Evolutionary conservation across 2,329 filamentous ascomycete species (phyloP), one percentile per base, ranked within the genome.

Genomic region (Fusarium citri): DNA sequence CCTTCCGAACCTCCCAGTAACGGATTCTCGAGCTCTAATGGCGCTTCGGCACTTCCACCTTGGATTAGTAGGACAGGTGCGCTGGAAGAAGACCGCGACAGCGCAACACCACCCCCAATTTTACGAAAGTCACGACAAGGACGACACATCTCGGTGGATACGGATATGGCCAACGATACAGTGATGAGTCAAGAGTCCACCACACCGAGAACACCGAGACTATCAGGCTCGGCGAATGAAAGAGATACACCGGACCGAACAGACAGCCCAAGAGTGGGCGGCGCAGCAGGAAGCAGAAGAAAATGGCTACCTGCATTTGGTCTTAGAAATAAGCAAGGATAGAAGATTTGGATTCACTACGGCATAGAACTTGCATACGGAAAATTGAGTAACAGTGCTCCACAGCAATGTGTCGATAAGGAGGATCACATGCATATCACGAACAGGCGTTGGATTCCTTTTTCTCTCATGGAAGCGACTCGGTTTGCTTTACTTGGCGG

Each of bases 21-120:
- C 2, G 77, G 72, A 11, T 20, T 64, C 23, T 41, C 57, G 16
- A 73, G 71, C 60, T 72, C 64, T 41, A 72, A 74, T 30, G 57
- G 69, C 9, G 55, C 71, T 1, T 80, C 82, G 54, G 83, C 82
- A 9, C 73, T 81, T 37, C 83, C 78, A 11, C 83, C 79, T 11
- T 84, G 78, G 80, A 77, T 77, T 9, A 78, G 76, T 55, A 77
- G 81, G 18, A 76, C 70, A 16, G 76, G 78, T 5, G 61, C 76
- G 1, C 60, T 70, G 1, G 83, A 83, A 2, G 83, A 85, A 6
- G 84, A 86, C 12, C 75, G 81, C 6, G 76, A 79, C 3, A 83
- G 86, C 30, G 84, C 85, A 1, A 89, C 87, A 10, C 87, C 87
- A 5, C 87, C 87, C 7, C 87, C 87, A 3, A 89, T 89, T 53